Evolutionary conservation across 176 grass and related monocot genomes (phyloP), one percentile per base, ranked within the genome.

Genomic region (Juncus effusus): DNA sequence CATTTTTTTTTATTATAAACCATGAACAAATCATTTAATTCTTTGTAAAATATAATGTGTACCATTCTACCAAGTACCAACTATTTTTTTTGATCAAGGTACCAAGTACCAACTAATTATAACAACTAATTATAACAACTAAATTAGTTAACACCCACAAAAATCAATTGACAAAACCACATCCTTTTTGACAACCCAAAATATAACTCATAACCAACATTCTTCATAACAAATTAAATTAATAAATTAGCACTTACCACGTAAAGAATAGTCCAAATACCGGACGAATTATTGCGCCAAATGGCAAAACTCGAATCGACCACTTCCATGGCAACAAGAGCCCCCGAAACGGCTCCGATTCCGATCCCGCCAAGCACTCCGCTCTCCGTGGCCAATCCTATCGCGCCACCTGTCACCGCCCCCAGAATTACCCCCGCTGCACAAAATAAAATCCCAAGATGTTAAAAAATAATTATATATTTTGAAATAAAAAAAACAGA

Each of bases 291-390:
- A 10, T 76, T 28, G 13, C 80, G 90, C 90, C 90, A 94, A 6
- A 94, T 79, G 11, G 85, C 63, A 61, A 94, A 79, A 45, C 85
- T 88, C 40, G 81, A 82, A 56, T 94, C 90, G 15, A 94, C 90
- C 62, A 94, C 90, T 86, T 94, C 90, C 79, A 94, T 88, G 61
- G 90, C 87, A 62, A 94, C 85, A n/a, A 94, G 82, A 6, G 85
- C 90, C 4, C 90, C 90, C 10, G 90, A 85, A 62, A 94, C 84
- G 35, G 90, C 90, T 7, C 90, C 90, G 65, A 88, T 89, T 7
- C 90, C 90, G 10, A 78, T 95, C 74, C 90, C 86, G 15, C 90
- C 82, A 76, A 95, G 88, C 2, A 95, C 83, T 0, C 90, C 90
- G 66, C 90, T 95, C 78, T 95, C 90, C 3, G 90, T 95, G 10